phyloP scores from a whole-genome alignment of 2,329 filamentous ascomycete genomes.

The Dryadomyces sulphureus region DNA sequence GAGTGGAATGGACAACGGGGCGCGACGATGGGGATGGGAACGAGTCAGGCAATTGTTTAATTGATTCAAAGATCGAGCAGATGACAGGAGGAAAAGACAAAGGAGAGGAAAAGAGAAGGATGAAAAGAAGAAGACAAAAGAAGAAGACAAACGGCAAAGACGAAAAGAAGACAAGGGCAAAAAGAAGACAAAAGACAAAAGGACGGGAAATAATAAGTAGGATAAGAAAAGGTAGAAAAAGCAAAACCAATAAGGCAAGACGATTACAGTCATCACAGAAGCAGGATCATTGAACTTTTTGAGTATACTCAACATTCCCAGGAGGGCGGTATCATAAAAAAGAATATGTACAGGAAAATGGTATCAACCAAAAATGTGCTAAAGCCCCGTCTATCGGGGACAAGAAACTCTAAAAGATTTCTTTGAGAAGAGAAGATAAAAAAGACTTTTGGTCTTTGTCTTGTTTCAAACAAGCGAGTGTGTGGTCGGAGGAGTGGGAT shows the following conservation, averaged over 20 bases:
- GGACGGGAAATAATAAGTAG: not conserved
- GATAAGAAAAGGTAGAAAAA: not conserved
- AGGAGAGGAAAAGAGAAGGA: not conserved
- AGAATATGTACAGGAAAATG: constrained; percentile 1
- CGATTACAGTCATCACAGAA: not conserved
- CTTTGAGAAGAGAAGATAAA: not conserved
- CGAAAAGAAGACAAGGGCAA: not conserved
- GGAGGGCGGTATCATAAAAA: not conserved
- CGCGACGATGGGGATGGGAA: too few species aligned
- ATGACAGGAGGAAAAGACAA: not conserved
- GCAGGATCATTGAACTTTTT: not conserved
- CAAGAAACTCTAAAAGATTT: not conserved
- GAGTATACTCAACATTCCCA: not conserved
- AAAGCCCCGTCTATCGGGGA: not conserved
- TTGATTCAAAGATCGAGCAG: too few species aligned
- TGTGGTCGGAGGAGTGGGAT: not conserved
- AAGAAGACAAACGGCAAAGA: not conserved
- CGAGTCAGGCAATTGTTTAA: too few species aligned
- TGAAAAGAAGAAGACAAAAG: not conserved
- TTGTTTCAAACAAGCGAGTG: not conserved
- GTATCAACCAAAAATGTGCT: not conserved
- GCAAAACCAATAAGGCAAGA: not conserved
- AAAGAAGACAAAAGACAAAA: not conserved
- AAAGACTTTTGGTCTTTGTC: not conserved
- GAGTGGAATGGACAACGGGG: too few species aligned